phyloP scores from a whole-genome alignment of 805 yeast species.

The Spathaspora hagerdaliae region DNA sequence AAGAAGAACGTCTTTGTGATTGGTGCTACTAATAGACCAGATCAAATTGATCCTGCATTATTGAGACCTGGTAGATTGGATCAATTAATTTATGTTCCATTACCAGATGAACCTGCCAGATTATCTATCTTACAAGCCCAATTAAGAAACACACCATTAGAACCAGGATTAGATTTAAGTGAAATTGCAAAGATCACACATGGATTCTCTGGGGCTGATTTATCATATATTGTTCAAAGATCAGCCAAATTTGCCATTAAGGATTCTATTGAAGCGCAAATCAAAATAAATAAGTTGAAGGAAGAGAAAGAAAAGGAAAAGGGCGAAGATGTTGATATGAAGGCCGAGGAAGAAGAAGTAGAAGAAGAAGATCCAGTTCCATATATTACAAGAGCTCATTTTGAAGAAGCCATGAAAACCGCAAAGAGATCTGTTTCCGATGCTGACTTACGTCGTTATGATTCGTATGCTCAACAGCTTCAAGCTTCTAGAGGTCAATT shows the following conservation, averaged over 20 bases:
- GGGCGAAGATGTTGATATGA: constrained; percentile 49
- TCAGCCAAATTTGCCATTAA: constrained; percentile 98
- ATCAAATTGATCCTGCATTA: constrained; percentile 97
- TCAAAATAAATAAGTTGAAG: constrained; percentile 32
- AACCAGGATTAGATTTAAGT: constrained; percentile 86
- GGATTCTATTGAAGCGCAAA: constrained; percentile 86
- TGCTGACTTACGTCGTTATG: constrained; percentile 96
- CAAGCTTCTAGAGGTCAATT: constrained; percentile 95
- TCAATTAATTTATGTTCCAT: constrained; percentile 96
- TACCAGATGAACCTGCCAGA: constrained; percentile 95
- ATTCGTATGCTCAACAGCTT: constrained; percentile 95
- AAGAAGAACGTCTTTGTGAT: constrained; percentile 97
- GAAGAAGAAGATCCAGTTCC: constrained; percentile 94
- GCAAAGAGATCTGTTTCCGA: constrained; percentile 97
- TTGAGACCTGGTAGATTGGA: constrained; percentile 99
- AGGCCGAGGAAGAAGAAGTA: constrained; percentile 45
- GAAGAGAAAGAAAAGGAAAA: constrained; percentile 35
- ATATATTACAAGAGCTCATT: constrained; percentile 86
- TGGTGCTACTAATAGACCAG: constrained; percentile 99
- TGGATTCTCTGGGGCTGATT: constrained; percentile 99
- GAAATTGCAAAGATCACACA: constrained; percentile 93
- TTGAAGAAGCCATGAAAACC: constrained; percentile 99
- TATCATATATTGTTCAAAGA: constrained; percentile 95
- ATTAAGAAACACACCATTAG: constrained; percentile 96
- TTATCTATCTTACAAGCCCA: constrained; percentile 91